A percentile compares a stretch with the other conserved stretches of the same genome.
Conservation (phyloP, 1,284 basidiomycete genomes). For the Rhodotorula sp. region DNA sequence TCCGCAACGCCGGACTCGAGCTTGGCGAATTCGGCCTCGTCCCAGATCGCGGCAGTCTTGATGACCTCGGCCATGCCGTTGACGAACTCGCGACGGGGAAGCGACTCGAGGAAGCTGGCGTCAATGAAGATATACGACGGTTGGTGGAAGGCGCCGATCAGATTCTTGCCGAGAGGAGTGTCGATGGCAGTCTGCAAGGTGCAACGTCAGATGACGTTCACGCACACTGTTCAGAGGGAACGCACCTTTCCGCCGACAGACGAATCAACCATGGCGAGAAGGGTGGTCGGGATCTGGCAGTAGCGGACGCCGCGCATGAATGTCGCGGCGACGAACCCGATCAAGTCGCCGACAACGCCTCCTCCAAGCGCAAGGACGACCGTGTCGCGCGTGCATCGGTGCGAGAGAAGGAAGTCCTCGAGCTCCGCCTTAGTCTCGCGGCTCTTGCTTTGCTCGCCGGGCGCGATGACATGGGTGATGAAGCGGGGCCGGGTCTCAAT, state of each 20-base stretch:
- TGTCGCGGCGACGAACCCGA: constrained; percentile 96
- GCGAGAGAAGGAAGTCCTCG: constrained; percentile 87
- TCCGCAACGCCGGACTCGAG: constrained; percentile 80
- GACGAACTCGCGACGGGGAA: constrained; percentile 88
- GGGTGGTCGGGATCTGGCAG: constrained; percentile 92
- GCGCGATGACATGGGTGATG: constrained; percentile 74
- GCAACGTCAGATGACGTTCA: background rate
- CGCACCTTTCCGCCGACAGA: constrained; percentile 82
- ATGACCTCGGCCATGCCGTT: constrained; percentile 99
- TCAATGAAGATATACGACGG: constrained; percentile 97
- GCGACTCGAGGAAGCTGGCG: constrained; percentile 88
- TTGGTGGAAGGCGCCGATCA: constrained; percentile 98
- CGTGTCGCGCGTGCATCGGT: constrained; percentile 88
- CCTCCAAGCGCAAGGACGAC: constrained; percentile 92
- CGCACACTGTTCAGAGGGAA: too few relatives aligned
- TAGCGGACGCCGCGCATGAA: constrained; percentile 91
- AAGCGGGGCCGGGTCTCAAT: constrained; percentile 60
- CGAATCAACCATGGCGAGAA: constrained; percentile 98
- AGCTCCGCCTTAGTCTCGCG: constrained; percentile 87
- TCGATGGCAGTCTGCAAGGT: constrained; percentile 78
- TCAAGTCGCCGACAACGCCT: constrained; percentile 90
- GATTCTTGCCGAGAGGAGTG: constrained; percentile 93
- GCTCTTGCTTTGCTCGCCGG: constrained; percentile 90
- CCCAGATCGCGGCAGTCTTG: constrained; percentile 97
- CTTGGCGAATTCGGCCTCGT: constrained; percentile 76